phyloP scores from a whole-genome alignment of 1,139 yeast genomes.

The Debaryomyces sp. region DNA sequence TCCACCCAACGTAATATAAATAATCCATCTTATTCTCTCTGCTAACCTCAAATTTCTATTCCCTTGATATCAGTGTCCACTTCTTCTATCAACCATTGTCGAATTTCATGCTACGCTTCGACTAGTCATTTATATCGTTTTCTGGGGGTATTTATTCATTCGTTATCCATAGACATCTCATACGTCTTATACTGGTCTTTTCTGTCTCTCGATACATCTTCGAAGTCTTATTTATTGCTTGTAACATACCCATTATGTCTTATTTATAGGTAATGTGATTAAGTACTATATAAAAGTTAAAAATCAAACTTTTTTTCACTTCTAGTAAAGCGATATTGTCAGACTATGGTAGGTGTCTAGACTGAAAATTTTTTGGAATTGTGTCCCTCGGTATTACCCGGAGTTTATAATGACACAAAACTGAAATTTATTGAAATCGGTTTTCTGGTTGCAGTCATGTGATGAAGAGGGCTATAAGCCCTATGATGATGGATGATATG shows the following conservation, averaged over 20 bases:
- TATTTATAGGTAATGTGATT: conserved; percentile 9
- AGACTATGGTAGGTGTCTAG: conserved; percentile 2
- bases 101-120: not conserved
- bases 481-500: not conserved
- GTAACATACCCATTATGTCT: conserved; percentile 19
- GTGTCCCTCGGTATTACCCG: conserved; percentile 3
- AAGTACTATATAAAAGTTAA: conserved; percentile 2
- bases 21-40: not conserved
- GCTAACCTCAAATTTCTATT: not conserved
- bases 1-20: not conserved
- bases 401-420: conserved; percentile 1
- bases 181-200: not conserved
- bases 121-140: not conserved
- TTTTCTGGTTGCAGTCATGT: not conserved
- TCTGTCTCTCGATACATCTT: not conserved
- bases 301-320: conserved; percentile 5
- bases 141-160: not conserved
- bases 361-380: conserved; percentile 9
- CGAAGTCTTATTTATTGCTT: not conserved
- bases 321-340: not conserved
- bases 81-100: not conserved
- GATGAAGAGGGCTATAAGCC: not conserved
- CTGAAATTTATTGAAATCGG: not conserved
- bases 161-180: not conserved
- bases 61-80: not conserved